Evolutionary conservation across 371 early-diverging fungal genomes (phyloP).

Genomic region (Apophysomyces sp.): DNA sequence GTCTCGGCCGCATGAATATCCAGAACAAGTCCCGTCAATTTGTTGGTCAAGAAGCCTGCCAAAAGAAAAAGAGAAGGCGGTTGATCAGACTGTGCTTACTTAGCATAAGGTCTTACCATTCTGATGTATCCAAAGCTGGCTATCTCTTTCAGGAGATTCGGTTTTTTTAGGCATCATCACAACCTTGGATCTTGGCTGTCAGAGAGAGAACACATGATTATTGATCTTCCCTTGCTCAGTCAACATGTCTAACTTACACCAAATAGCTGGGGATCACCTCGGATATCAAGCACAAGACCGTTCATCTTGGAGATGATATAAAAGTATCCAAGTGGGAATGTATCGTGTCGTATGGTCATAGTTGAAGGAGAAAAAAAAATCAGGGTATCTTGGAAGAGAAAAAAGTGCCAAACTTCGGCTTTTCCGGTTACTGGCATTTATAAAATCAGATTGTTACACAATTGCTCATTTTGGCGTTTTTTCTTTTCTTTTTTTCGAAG

Average conservation of each 20-base stretch:
- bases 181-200: constrained; percentile 28
- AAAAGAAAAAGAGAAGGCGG: background rate
- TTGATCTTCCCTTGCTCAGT: background rate
- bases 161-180: constrained; percentile 32
- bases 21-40: constrained; percentile 32
- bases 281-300: constrained; percentile 33
- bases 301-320: constrained; percentile 40
- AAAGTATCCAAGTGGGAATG: constrained; percentile 47
- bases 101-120: constrained; percentile 15
- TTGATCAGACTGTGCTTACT: background rate
- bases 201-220: background rate
- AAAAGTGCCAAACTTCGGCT: background rate
- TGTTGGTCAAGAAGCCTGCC: constrained; percentile 40
- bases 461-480: background rate
- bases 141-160: constrained; percentile 35
- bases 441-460: background rate
- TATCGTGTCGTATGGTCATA: background rate
- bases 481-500: background rate
- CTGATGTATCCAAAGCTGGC: constrained; percentile 46
- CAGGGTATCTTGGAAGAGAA: background rate
- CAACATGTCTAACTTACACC: background rate
- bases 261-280: constrained; percentile 13
- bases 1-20: constrained; percentile 37
- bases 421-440: background rate
- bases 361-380: background rate